A percentile compares a stretch with the other conserved stretches of the same genome.
Conservation (phyloP, 768 basidiomycete genomes). For the Podaxis sp. region DNA sequence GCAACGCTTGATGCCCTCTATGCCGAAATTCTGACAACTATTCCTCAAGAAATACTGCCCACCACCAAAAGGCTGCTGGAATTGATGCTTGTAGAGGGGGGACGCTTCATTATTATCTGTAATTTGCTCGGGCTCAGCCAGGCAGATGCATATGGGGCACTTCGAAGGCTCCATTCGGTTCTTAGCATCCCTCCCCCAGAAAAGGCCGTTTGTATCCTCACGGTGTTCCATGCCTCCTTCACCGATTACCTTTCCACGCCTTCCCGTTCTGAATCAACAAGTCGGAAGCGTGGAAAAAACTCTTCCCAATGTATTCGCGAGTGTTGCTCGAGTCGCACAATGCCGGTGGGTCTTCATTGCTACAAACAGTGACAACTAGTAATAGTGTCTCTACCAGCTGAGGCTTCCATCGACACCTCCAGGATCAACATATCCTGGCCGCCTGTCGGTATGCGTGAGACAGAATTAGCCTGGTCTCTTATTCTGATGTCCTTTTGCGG, state of each 20-base stretch:
- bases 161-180: background rate
- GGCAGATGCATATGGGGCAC: background rate
- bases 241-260: background rate
- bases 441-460: background rate
- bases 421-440: background rate
- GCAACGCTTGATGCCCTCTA: slow-evolving; percentile 13
- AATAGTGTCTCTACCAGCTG: background rate
- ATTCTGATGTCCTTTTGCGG: background rate
- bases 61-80: background rate
- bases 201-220: background rate
- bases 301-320: background rate
- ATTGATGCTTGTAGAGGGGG: background rate
- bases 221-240: background rate
- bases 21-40: background rate
- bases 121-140: background rate
- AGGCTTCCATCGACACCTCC: background rate
- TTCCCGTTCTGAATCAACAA: background rate
- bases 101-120: background rate
- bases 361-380: background rate
- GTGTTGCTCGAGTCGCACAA: background rate
- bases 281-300: background rate
- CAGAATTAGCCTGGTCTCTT: background rate
- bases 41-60: background rate
- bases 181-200: background rate
- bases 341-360: background rate